A percentile compares a stretch with the other conserved stretches of the same genome.
Evolutionary conservation across 805 yeast genomes (phyloP).

Genomic region (Yarrowia sp.): DNA sequence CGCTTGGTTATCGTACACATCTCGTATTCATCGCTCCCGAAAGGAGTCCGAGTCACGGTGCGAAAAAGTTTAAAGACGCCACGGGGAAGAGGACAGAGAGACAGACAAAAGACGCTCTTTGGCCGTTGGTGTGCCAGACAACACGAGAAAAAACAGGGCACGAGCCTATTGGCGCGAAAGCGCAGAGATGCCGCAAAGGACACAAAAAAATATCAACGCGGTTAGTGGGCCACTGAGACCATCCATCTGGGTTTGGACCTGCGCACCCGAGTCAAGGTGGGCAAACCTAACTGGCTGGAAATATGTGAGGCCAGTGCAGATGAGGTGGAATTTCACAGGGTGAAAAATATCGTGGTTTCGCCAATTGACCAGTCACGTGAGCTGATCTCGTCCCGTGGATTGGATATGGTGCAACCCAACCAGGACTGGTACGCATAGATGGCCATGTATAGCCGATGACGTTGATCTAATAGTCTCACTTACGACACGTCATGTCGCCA

Average conservation of each 20-base stretch:
- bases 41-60: slow-evolving; percentile 13
- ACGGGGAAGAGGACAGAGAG: background rate
- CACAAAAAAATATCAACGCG: no score
- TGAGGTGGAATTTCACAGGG: background rate
- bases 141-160: no score
- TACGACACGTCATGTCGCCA: background rate
- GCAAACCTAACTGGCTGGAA: background rate
- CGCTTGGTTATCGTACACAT: background rate
- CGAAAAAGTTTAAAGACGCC: slow-evolving; percentile 7
- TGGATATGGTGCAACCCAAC: no score
- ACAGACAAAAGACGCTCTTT: background rate
- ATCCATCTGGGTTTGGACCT: slow-evolving; percentile 13
- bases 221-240: background rate
- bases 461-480: no score
- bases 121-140: background rate
- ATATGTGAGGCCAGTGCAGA: background rate
- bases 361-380: background rate
- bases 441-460: background rate
- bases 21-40: slow-evolving; percentile 24
- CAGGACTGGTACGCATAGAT: no score
- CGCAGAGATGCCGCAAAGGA: no score
- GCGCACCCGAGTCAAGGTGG: slow-evolving; percentile 15
- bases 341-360: no score
- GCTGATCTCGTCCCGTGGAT: no score
- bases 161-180: no score